These are phyloP conservation scores for Bauhinia variegata DNA, from an alignment of 306 rosid species.

Conservation along the genomic window DNA sequence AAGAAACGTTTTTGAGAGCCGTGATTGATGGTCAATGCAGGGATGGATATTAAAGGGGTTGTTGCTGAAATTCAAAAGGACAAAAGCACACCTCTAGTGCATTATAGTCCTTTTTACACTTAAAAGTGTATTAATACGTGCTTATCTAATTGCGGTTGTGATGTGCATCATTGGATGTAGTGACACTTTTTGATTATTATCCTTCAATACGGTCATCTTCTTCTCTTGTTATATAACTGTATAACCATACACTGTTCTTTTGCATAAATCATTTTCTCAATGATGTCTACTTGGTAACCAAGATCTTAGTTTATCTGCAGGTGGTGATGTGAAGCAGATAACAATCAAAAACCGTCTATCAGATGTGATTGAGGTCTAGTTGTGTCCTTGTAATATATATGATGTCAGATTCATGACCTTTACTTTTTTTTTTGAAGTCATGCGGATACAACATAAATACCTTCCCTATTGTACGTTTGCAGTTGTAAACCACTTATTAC, in stretches of 20 bases:
- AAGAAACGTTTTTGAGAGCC: constrained; percentile 66
- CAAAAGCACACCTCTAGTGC: constrained; percentile 93
- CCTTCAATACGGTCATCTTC: constrained; percentile 13
- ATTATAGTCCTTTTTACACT: constrained; percentile 44
- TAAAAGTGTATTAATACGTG: constrained; percentile 29
- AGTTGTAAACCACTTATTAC: constrained; percentile 1
- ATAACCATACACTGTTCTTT: neutral
- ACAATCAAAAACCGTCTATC: constrained; percentile 62
- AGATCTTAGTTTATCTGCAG: constrained; percentile 82
- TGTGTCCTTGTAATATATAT: constrained; percentile 52
- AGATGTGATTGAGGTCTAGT: constrained; percentile 89
- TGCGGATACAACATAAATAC: constrained; percentile 27
- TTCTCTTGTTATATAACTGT: constrained; percentile 31
- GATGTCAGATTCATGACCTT: constrained; percentile 37
- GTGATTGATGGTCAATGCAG: constrained; percentile 76
- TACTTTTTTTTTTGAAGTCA: constrained; percentile 26
- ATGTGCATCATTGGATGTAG: constrained; percentile 37
- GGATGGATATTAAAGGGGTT: constrained; percentile 99
- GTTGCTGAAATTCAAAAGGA: constrained; percentile 97
- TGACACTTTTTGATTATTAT: constrained; percentile 26
- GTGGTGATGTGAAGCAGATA: constrained; percentile 99
- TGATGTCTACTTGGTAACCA: constrained; percentile 44
- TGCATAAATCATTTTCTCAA: constrained; percentile 12
- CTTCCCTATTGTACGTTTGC: constrained; percentile 14
- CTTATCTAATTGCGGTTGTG: constrained; percentile 36